Evolutionary conservation across 345 rosid species (phyloP).

Genomic region (Citrus sp.): DNA sequence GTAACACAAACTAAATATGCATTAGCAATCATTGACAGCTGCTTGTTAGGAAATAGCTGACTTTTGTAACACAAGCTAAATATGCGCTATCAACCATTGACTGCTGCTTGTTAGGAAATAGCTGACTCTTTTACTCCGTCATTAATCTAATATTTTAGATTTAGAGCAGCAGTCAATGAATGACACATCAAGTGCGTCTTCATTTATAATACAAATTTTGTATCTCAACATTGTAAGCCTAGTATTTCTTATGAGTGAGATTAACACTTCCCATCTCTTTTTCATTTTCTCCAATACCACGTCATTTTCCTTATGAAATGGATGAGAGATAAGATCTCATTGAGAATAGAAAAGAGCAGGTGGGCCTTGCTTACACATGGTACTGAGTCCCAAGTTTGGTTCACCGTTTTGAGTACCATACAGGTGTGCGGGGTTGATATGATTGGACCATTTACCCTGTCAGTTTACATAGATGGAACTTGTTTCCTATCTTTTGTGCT

Average conservation of each 20-base stretch:
- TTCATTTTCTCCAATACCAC: not conserved
- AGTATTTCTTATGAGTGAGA: not conserved
- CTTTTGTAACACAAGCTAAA: too few species aligned
- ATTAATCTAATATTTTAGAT: too few species aligned
- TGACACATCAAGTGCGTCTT: not conserved
- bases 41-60: too few species aligned
- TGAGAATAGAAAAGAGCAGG: not conserved
- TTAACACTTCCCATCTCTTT: not conserved
- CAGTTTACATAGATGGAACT: not conserved
- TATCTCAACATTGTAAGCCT: not conserved
- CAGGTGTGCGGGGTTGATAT: not conserved
- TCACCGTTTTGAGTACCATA: not conserved
- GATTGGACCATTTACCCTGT: slow-evolving; percentile 1
- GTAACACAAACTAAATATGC: not conserved
- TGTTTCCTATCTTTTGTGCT: not conserved
- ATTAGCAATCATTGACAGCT: too few species aligned
- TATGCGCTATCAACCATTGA: too few species aligned
- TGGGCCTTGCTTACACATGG: not conserved
- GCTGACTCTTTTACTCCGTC: not conserved
- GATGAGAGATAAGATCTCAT: not conserved
- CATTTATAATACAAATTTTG: too few species aligned
- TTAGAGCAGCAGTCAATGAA: not conserved
- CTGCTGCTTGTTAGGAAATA: too few species aligned
- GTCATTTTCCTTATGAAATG: not conserved
- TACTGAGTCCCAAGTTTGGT: not conserved